Base-by-base conservation (phyloP, 768 basidiomycete genomes). In the Mrakia blollopis region DNA sequence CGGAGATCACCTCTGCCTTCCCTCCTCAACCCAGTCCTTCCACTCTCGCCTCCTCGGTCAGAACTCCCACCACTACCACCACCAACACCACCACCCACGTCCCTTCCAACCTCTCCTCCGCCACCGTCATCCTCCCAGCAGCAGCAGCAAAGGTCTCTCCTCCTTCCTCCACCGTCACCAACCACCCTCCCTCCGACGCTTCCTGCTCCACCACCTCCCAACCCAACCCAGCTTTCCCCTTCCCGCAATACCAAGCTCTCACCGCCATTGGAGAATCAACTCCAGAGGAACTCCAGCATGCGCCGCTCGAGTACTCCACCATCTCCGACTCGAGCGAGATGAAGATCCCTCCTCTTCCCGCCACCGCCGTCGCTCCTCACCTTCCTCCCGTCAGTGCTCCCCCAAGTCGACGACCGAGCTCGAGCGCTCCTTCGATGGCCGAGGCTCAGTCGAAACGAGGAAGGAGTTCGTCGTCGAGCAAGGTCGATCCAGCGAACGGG, bases 121-220 rank as follows among this genome's bases (percentile, higher is more conserved):
- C 79, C 80, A 16, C 80, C 80, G 7, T 81, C 81, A 32, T 78
- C 78, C 25, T 61, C 77, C 39, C 79, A 79, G 60, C 79, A n/a
- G n/a, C n/a, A n/a, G n/a, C n/a, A n/a, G n/a, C 75, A 16, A 16
- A 47, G 69, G 41, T 75, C 69, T 32, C 78, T 72, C 7, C 75
- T 72, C 50, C 76, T 69, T 32, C 63, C 72, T 25, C 28, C 25
- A 41, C 62, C 65, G 10, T 39, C 78, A 62, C 44, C 68, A 72
- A 57, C 72, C 72, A 70, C 74, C 52, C 72, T 50, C 18, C 13
- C 70, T 13, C 35, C 32, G 50, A 32, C 71, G 23, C 1, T 32
- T 25, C 60, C 54, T 60, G 74, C 72, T 63, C 78, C 73, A 67
- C 79, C 65, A 13, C 76, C 78, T n/a, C 62, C n/a, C 37, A 61